These are phyloP conservation scores for Leishmania gerbilli DNA, from an alignment of 208 protist genomes.

Conservation along the genomic window DNA sequence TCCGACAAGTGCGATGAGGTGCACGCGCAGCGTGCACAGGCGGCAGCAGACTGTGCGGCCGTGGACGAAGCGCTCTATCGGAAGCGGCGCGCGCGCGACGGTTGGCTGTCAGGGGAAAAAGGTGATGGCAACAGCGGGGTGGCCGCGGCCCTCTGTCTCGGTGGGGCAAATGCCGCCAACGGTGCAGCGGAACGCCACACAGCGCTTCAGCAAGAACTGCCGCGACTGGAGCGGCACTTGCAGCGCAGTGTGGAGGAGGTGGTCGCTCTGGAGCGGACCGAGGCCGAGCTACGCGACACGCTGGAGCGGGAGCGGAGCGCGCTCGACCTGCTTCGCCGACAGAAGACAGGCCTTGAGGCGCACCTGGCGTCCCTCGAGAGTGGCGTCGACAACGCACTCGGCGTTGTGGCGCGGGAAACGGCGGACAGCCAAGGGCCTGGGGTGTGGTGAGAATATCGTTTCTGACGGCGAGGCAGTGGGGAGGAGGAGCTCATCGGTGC, in stretches of 20 bases:
- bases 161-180: neutral
- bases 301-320: conserved; percentile 1
- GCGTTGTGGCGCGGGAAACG: neutral
- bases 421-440: neutral
- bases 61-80: conserved; percentile 4
- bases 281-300: neutral
- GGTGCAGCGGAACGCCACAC: neutral
- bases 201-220: neutral
- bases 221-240: conserved; percentile 15
- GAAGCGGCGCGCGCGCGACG: neutral
- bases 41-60: conserved; percentile 8
- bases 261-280: conserved; percentile 1
- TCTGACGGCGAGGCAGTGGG: neutral
- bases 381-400: neutral
- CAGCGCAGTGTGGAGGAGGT: conserved; percentile 5
- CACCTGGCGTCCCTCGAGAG: conserved; percentile 5
- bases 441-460: neutral
- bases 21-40: neutral
- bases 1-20: conserved; percentile 14
- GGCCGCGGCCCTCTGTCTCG: neutral
- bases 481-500: neutral
- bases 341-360: conserved; percentile 13
- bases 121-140: neutral
- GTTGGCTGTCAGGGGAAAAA: neutral
- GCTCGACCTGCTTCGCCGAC: conserved; percentile 6